These are phyloP conservation scores for Zea luxurians DNA, from an alignment of 176 grass and related monocot genomes.

Conservation along the genomic window DNA sequence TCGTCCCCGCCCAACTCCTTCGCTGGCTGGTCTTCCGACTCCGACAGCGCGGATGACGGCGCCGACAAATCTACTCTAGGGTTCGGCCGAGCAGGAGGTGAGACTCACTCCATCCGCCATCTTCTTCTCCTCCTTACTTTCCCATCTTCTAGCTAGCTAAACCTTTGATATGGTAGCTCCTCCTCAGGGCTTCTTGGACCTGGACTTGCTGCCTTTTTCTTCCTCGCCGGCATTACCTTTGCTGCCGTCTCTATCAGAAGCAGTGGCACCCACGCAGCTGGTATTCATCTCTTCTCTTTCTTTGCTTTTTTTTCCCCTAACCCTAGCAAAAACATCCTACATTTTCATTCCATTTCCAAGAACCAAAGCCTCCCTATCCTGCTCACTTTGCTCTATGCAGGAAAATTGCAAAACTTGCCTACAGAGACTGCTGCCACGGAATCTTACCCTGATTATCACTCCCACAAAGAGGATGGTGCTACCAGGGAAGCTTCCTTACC, in stretches of 20 bases:
- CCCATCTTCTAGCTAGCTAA: neutral
- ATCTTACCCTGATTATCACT: conserved; percentile 24
- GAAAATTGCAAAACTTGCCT: conserved; percentile 40
- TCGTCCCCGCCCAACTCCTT: conserved; percentile 45
- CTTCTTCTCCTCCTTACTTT: neutral
- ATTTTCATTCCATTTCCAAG: neutral
- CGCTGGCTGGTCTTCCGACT: conserved; percentile 67
- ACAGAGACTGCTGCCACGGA: conserved; percentile 20
- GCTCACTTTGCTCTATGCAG: conserved; percentile 38
- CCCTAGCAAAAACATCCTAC: neutral
- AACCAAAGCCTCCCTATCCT: neutral
- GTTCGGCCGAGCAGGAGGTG: conserved; percentile 36
- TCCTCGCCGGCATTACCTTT: conserved; percentile 64
- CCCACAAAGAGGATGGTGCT: conserved; percentile 13
- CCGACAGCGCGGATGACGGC: conserved; percentile 23
- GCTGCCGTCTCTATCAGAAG: conserved; percentile 52
- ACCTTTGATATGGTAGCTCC: conserved; percentile 53
- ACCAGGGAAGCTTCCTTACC: conserved; percentile 20
- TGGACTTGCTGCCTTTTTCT: conserved; percentile 69
- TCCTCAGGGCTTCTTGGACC: conserved; percentile 75
- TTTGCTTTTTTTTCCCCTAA: neutral
- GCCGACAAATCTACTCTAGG: conserved; percentile 21
- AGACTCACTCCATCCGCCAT: neutral
- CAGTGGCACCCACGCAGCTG: conserved; percentile 29
- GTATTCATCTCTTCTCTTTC: conserved; percentile 27